Percentiles rank a stretch among this genome's conserved stretches.
These are phyloP conservation scores for Aegilops umbellulata DNA, from an alignment of 176 grass and related monocot species.

Conservation along the genomic window DNA sequence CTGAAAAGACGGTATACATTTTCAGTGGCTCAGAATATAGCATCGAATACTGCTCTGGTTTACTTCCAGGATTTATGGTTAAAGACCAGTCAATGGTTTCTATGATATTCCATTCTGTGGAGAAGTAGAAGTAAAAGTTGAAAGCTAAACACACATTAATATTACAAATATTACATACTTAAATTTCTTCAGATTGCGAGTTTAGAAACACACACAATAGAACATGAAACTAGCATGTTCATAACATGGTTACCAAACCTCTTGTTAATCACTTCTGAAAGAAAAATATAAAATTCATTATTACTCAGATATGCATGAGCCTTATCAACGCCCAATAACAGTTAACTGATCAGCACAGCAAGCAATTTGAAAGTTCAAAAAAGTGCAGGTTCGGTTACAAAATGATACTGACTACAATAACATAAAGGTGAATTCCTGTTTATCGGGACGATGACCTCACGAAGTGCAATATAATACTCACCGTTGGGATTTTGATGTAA, in stretches of 20 bases:
- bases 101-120: not conserved
- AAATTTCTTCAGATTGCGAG: not conserved
- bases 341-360: not conserved
- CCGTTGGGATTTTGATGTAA: conserved; percentile 95
- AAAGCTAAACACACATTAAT: not conserved
- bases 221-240: conserved; percentile 6
- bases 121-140: not conserved
- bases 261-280: conserved; percentile 1
- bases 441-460: not conserved
- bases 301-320: not conserved
- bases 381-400: not conserved
- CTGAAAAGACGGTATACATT: conserved; percentile 34
- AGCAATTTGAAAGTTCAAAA: conserved; percentile 18
- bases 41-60: not conserved
- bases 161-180: not conserved
- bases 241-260: conserved; percentile 9
- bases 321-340: not conserved
- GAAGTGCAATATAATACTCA: conserved; percentile 46
- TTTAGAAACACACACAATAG: not conserved
- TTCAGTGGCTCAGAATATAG: conserved; percentile 5
- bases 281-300: not conserved
- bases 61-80: not conserved
- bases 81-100: not conserved
- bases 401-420: not conserved
- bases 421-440: not conserved